Base-by-base conservation (phyloP, 202 grass and related monocot genomes). In the Panicum hallii region DNA sequence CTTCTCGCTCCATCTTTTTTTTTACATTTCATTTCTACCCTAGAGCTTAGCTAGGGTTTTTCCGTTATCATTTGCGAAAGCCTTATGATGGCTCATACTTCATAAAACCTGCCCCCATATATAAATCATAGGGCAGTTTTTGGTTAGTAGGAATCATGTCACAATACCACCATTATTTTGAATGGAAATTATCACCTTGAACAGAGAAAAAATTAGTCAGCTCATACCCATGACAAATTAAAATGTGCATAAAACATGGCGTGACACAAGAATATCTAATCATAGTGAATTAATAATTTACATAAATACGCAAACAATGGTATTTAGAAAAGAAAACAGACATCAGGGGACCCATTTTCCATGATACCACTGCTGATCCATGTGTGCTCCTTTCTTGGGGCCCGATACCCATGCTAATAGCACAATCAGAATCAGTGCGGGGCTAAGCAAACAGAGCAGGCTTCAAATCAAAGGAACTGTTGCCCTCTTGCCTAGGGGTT, bases 381-480 rank as follows among this genome's bases (percentile, higher is more conserved):
- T 67, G 13, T 72, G 40, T 78, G 19, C 43, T 19, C 61, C 68
- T 71, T 83, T 89, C 15, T 43, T 83, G 57, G 58, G 4, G 50
- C 26, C 74, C 56, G 72, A 81, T 45, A 79, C 77, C 76, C 50
- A 58, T 74, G 68, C 30, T 67, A 26, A 82, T 67, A 66, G 70
- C 67, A 44, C 68, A 32, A 44, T 75, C 80, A 74, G n/a, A 66
- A 64, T 48, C 47, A 64, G 81, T 79, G 72, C 65, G 75, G 87
- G 30, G 50, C 44, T 58, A 68, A 67, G 64, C 70, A 80, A 83
- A 57, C 49, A 62, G 58, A 7, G 26, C 34, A 78, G 68, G 50
- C 77, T 88, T 90, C 55, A 92, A 85, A 92, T 86, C 86, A 89
- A 87, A 85, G 79, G 2, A 81, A 85, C 80, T 80, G 13, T 91